Base-by-base conservation (phyloP, 768 basidiomycete species). In the Vishniacozyma victoriae region DNA sequence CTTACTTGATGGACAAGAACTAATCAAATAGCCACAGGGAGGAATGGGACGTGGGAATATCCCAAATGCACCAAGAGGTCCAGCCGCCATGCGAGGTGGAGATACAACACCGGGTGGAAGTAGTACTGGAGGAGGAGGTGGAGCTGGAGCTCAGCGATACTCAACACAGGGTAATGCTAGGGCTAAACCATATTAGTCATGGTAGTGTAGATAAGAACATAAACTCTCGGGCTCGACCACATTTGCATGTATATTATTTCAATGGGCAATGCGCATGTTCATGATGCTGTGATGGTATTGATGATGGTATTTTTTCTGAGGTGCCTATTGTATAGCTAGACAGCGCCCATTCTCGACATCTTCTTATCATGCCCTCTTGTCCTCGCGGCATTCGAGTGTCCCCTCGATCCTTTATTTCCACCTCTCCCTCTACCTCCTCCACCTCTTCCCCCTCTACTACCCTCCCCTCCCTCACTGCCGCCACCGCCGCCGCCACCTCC, bases 301-400 rank as follows among this genome's bases (percentile, higher is more conserved):
- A n/a, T n/a, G n/a, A n/a, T n/a, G n/a, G n/a, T n/a, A n/a, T n/a
- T n/a, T n/a, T n/a, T n/a, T n/a, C n/a, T n/a, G n/a, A n/a, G n/a
- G n/a, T n/a, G n/a, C n/a, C n/a, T n/a, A n/a, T n/a, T n/a, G n/a
- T n/a, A n/a, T n/a, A n/a, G n/a, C n/a, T n/a, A 33, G 29, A 9
- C 29, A 9, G 29, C 29, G 29, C 56, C 85, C 47, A 75, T 80
- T 50, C 76, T 78, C 9, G 80, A 78, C 85, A 92, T 82, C 75
- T 95, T 95, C 73, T 82, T 86, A 70, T 91, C 91, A 62, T 87
- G 85, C 0, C 87, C 91, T 44, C 86, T 75, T 70, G 86, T 89
- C 25, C 89, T 77, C 52, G 82, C 78, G 62, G 82, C 82, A 60
- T 89, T 90, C 2, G 70, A 82, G 40, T 79, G 75, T 43, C 82